Evolutionary conservation across 768 basidiomycete species (phyloP).

Genomic region (Mycena olivaceomarginata): DNA sequence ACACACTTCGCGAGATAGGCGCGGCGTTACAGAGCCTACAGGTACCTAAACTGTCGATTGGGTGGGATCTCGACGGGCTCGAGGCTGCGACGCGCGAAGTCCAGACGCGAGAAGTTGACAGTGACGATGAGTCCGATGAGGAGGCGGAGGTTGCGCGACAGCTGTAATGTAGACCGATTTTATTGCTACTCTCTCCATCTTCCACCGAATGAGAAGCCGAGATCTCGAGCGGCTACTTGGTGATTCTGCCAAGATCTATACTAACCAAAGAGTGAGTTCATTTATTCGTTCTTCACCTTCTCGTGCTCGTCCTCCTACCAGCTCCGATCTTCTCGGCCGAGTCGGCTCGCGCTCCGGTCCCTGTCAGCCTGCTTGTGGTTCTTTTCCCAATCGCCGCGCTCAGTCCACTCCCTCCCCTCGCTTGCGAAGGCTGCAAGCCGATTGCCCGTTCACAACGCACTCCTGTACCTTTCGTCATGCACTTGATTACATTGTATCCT

Average conservation of each 20-base stretch:
- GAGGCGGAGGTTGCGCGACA: conserved; percentile 43
- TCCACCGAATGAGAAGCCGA: background rate
- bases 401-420: background rate
- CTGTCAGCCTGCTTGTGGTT: background rate
- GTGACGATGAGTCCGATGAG: conserved; percentile 77
- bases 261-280: no score
- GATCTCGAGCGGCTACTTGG: no score
- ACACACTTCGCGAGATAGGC: conserved; percentile 68
- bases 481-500: background rate
- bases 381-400: background rate
- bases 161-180: conserved; percentile 8
- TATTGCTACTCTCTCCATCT: background rate
- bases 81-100: conserved; percentile 72
- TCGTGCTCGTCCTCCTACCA: background rate
- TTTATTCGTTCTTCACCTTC: background rate
- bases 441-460: background rate
- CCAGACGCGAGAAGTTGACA: conserved; percentile 70
- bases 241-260: no score
- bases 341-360: background rate
- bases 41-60: conserved; percentile 73
- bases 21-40: conserved; percentile 58
- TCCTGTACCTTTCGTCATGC: background rate
- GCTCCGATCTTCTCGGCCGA: conserved; percentile 1
- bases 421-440: background rate
- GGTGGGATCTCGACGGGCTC: conserved; percentile 83